Evolutionary conservation across 148 eudicot genomes (phyloP).

Genomic region (Fagopyrum esculentum): DNA sequence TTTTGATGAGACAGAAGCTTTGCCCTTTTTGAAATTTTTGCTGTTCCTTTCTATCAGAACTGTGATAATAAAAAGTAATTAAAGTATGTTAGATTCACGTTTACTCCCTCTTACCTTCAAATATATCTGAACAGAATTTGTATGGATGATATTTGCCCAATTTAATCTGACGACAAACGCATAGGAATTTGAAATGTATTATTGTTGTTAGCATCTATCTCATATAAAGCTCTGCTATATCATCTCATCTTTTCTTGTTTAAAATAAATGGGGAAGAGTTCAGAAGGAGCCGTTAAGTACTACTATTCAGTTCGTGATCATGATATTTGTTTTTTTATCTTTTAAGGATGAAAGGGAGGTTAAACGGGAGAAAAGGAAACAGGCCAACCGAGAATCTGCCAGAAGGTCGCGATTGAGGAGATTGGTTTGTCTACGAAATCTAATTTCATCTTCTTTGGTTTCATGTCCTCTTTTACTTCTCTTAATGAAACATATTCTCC

Average conservation of each 20-base stretch:
- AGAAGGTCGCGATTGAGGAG: slow-evolving; percentile 41
- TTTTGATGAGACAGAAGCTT: neutral
- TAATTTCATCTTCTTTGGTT: neutral
- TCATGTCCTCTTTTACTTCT: neutral
- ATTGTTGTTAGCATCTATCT: neutral
- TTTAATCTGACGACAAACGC: neutral
- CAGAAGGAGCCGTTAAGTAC: neutral
- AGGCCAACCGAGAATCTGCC: slow-evolving; percentile 45
- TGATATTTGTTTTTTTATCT: neutral
- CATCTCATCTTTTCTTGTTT: neutral
- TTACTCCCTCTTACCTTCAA: neutral
- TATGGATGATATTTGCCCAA: neutral
- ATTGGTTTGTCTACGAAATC: slow-evolving; percentile 20
- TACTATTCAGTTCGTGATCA: neutral
- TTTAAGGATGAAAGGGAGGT: slow-evolving; percentile 34
- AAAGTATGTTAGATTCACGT: neutral
- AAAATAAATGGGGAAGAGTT: neutral
- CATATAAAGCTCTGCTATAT: neutral
- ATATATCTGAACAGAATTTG: neutral
- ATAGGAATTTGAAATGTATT: neutral
- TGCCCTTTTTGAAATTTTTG: neutral
- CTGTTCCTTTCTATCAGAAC: neutral
- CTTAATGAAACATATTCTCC: neutral
- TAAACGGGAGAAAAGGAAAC: slow-evolving; percentile 45
- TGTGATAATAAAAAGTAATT: neutral